phyloP scores from a whole-genome alignment of 2,329 filamentous ascomycete genomes.

The Pyricularia sp. region DNA sequence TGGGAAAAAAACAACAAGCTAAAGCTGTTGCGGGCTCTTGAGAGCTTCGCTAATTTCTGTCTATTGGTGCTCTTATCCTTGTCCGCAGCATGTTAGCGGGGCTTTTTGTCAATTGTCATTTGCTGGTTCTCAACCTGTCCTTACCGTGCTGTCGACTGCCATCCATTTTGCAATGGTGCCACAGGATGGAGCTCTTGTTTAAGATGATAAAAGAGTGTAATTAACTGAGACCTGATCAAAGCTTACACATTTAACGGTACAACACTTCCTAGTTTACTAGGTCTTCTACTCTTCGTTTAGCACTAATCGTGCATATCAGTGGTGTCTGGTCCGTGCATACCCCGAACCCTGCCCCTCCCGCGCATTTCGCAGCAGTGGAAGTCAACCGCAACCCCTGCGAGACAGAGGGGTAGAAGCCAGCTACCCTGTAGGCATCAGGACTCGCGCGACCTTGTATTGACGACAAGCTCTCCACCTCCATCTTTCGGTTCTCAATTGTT shows the following conservation, averaged over 20 bases:
- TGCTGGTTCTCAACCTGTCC: not conserved
- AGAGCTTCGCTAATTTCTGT: not conserved
- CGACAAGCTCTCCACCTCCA: not conserved
- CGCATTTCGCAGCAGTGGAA: not conserved
- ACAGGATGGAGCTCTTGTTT: not conserved
- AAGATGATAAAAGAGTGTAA: not conserved
- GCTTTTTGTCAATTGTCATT: not conserved
- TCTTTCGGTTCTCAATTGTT: not conserved
- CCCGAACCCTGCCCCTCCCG: not conserved
- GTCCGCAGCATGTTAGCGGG: not conserved
- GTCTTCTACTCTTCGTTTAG: too few relatives aligned
- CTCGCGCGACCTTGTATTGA: not conserved
- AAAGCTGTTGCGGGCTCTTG: not conserved
- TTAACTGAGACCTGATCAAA: too few relatives aligned
- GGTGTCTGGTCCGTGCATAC: not conserved
- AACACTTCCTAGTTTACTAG: too few relatives aligned
- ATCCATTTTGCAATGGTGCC: not conserved
- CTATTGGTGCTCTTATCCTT: not conserved
- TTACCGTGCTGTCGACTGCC: not conserved
- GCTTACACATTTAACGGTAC: too few relatives aligned
- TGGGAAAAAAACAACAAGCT: not conserved
- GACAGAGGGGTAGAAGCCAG: not conserved
- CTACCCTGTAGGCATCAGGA: not conserved
- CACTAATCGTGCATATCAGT: not conserved
- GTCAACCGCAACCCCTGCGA: not conserved